These are phyloP conservation scores for Hypoxylon sp. DNA, from an alignment of 2,329 filamentous ascomycete genomes.

Conservation along the genomic window DNA sequence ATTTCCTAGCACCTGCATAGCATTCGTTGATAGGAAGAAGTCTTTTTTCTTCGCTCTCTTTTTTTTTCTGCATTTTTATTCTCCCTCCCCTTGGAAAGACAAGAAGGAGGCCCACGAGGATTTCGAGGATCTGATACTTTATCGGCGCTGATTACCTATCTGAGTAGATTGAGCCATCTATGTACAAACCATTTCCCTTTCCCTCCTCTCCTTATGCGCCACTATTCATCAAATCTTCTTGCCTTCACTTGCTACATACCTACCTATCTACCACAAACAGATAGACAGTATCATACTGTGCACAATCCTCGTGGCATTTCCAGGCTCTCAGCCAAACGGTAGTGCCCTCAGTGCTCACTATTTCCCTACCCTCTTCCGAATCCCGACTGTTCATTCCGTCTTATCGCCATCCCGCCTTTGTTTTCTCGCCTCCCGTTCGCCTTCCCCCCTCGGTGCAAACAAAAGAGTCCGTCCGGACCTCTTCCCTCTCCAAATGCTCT, in stretches of 20 bases:
- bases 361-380: slow-evolving; percentile 22
- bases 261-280: slow-evolving; percentile 11
- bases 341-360: slow-evolving; percentile 26
- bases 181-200: slow-evolving; percentile 14
- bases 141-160: slow-evolving; percentile 41
- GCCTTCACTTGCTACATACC: background rate
- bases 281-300: slow-evolving; percentile 36
- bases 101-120: slow-evolving; percentile 18
- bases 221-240: slow-evolving; percentile 23
- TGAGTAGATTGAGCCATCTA: slow-evolving; percentile 38
- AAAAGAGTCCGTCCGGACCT: slow-evolving; percentile 39
- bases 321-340: slow-evolving; percentile 16
- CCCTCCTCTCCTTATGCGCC: slow-evolving; percentile 21
- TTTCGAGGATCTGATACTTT: slow-evolving; percentile 35
- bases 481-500: slow-evolving; percentile 58
- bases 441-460: slow-evolving; percentile 44
- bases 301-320: slow-evolving; percentile 26
- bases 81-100: slow-evolving; percentile 7
- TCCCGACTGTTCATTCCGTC: slow-evolving; percentile 29
- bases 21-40: slow-evolving; percentile 33
- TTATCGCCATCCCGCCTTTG: slow-evolving; percentile 34
- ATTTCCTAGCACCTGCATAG: slow-evolving; percentile 29
- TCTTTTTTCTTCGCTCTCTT: slow-evolving; percentile 21
- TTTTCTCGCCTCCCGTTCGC: slow-evolving; percentile 28
- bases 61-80: slow-evolving; percentile 12